Evolutionary conservation across 108 stramenopile species (phyloP), one percentile per base, ranked within the genome.

Genomic region (Stephanodiscus triporus): DNA sequence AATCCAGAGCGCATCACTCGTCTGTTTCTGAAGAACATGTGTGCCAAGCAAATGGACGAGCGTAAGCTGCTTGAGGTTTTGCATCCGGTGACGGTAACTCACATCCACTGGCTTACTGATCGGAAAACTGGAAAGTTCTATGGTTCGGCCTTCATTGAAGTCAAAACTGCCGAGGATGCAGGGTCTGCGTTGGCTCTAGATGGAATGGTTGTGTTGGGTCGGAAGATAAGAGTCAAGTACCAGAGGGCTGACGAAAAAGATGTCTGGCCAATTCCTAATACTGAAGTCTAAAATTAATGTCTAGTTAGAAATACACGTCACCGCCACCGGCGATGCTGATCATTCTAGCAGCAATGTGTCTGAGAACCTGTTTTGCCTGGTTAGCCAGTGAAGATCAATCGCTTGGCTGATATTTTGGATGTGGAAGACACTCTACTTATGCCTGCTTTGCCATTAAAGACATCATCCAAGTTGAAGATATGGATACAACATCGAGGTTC

Each of bases 21-120:
- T n/a, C 68, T 96, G 38, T 96, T 93, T 56, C 71, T 96, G 14
- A 91, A 91, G 19, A 96, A 96, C 63, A 88, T 96, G 56, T 75
- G 68, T 66, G 95, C 95, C 26, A 92, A 89, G 80, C 82, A 90
- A 26, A 89, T 96, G 38, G 86, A 91, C 54, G 89, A 92, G 68
- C 68, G 63, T 6, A 87, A 77, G 9, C 74, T 96, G 26, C 56
- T 81, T 30, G 73, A 79, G 23, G 84, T 92, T 58, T 51, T 96
- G 23, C 68, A 60, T 14, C 91, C 87, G 37, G 86, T 83, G 19
- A 70, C 73, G 56, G 85, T 93, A 14, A 96, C 91, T 10, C 91
- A 93, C 68, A 88, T 93, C 65, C 93, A 96, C 70, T 96, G 95
- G 95, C 88, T 93, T 26, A 92, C 89, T 27, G 91, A 91, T 70